Base-by-base conservation (phyloP, 2,329 filamentous ascomycete genomes). In the Aureobasidium sp. region DNA sequence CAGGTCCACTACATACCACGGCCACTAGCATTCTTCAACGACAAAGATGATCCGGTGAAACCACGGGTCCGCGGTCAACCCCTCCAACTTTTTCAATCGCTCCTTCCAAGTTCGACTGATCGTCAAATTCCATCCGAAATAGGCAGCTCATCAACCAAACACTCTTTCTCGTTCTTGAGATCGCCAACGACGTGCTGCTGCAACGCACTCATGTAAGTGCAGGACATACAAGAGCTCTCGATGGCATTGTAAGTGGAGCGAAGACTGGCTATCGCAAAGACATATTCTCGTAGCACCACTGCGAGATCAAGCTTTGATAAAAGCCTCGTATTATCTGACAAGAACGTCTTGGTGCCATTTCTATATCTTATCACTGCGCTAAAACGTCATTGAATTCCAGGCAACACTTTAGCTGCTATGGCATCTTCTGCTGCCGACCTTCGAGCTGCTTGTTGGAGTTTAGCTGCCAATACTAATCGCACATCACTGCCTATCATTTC, bases 381-480 rank as follows among this genome's bases (percentile, higher is more conserved):
- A 36, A 17, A 24, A 59, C 55, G 55, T 59, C 55, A 59, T 59
- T 6, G 20, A n/a, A 20, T 47, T 37, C 55, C 43, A 24, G 20
- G 12, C n/a, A 27, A 37, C 32, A 5, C 13, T 26, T 27, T 37
- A 59, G 55, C 41, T 37, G 29, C 43, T 59, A 47, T 59, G 41
- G 55, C 10, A 59, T 47, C 17, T 27, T 26, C 52, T 47, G 20
- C 43, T 47, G 15, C 39, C 53, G 53, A 39, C 53, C 17, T 44
- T 32, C 55, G 55, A 59, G 55, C 55, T 59, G 41, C 55, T 59
- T 59, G 29, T 59, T 59, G 43, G 29, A 59, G 55, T 59, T 59
- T 59, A 59, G 55, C 43, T 59, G 55, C 55, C n/a, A 56, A 46
- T 26, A 20, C 7, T 20, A 20, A 13, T 17, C 27, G 41, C 26